phyloP scores from a whole-genome alignment of 148 eudicot species.

The Nyssa sinensis region DNA sequence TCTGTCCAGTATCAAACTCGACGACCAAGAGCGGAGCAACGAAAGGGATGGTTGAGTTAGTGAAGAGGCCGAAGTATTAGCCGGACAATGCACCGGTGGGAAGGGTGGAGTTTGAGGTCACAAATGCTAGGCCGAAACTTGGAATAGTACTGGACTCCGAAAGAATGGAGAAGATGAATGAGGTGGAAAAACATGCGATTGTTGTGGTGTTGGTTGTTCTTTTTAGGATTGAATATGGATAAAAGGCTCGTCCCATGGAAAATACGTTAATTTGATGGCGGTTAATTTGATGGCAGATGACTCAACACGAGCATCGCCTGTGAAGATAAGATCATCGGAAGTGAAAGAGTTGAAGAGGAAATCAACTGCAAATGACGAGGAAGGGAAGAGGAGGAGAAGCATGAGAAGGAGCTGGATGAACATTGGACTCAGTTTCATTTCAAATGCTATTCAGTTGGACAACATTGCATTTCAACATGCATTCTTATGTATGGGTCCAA shows the following conservation, averaged over 20 bases:
- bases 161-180: conserved; percentile 45
- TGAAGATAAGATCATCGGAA: conserved; percentile 19
- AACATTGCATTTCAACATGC: no score
- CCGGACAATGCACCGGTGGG: conserved; percentile 37
- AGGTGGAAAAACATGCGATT: conserved; percentile 29
- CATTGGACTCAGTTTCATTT: no score
- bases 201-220: conserved; percentile 22
- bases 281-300: conserved; percentile 37
- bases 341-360: conserved; percentile 46
- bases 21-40: conserved; percentile 39
- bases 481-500: no score
- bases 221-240: conserved; percentile 22
- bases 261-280: conserved; percentile 41
- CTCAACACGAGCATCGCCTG: conserved; percentile 39
- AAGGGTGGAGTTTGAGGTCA: conserved; percentile 28
- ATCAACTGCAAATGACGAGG: conserved; percentile 31
- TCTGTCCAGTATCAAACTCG: conserved; percentile 48
- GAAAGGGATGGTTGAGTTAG: conserved; percentile 6
- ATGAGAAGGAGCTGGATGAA: neutral
- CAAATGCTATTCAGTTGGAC: no score
- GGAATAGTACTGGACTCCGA: conserved; percentile 44
- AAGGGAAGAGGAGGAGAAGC: neutral
- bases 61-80: conserved; percentile 48
- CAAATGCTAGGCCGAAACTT: conserved; percentile 49
- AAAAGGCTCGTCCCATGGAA: conserved; percentile 48